phyloP scores from a whole-genome alignment of 257 asterid species.

The Solanum chaucha region DNA sequence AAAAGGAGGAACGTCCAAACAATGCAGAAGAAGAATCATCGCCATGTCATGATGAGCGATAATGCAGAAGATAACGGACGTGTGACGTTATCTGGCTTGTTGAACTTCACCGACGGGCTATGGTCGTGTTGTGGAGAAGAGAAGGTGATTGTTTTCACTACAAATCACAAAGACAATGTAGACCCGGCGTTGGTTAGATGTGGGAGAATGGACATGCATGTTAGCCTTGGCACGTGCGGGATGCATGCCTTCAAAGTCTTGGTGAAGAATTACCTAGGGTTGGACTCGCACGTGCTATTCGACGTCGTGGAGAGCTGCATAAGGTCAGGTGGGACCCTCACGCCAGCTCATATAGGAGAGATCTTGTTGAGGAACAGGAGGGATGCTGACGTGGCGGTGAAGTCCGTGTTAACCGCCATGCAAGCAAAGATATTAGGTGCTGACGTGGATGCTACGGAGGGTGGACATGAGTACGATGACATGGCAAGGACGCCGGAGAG shows the following conservation, averaged over 20 bases:
- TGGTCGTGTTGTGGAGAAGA: constrained; percentile 43
- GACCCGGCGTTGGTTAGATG: constrained; percentile 48
- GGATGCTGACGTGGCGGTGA: constrained; percentile 22
- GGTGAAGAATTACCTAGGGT: constrained; percentile 40
- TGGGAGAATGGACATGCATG: constrained; percentile 61
- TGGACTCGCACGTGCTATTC: constrained; percentile 29
- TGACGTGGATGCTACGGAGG: constrained; percentile 9
- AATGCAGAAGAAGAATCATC: constrained; percentile 3
- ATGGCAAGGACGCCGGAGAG: constrained; percentile 17
- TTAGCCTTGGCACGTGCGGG: constrained; percentile 54
- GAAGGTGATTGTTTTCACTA: constrained; percentile 29
- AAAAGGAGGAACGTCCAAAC: not conserved
- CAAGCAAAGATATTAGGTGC: constrained; percentile 23
- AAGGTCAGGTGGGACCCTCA: constrained; percentile 37
- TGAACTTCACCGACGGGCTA: constrained; percentile 46
- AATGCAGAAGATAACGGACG: constrained; percentile 12
- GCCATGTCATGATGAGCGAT: not conserved
- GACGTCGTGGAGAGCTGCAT: constrained; percentile 39
- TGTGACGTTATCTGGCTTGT: constrained; percentile 44
- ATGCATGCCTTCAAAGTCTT: constrained; percentile 34
- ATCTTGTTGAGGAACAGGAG: constrained; percentile 29
- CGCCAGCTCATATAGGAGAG: constrained; percentile 45
- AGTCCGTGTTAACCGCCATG: constrained; percentile 31
- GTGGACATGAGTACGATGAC: constrained; percentile 7
- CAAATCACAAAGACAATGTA: constrained; percentile 27